These are phyloP conservation scores for Hypoxylon rickii DNA, from an alignment of 495 filamentous ascomycete genomes.

Conservation along the genomic window DNA sequence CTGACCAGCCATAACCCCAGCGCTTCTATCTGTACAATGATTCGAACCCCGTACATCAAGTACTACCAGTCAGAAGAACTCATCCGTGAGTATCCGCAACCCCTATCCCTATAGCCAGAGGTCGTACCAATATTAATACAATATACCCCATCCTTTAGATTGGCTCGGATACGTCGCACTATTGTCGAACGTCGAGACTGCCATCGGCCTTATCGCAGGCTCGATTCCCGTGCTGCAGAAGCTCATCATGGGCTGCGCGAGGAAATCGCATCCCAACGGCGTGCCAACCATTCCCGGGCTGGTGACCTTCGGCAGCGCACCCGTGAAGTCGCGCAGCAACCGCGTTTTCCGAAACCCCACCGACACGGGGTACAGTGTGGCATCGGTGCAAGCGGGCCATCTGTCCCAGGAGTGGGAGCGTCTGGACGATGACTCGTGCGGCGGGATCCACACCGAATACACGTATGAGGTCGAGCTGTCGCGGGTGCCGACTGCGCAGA, in stretches of 20 bases:
- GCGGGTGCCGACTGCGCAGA: background rate
- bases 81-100: slow-evolving; percentile 14
- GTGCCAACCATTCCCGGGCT: slow-evolving; percentile 20
- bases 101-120: background rate
- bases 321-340: background rate
- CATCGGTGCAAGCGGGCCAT: slow-evolving; percentile 10
- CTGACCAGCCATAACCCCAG: slow-evolving; percentile 1
- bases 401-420: slow-evolving; percentile 16
- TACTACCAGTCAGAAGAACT: background rate
- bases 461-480: slow-evolving; percentile 21
- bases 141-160: background rate
- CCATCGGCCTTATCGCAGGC: slow-evolving; percentile 26
- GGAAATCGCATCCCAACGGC: slow-evolving; percentile 50
- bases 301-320: slow-evolving; percentile 45
- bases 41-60: slow-evolving; percentile 19
- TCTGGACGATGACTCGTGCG: slow-evolving; percentile 5
- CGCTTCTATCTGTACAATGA: slow-evolving; percentile 28
- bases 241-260: slow-evolving; percentile 7
- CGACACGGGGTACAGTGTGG: slow-evolving; percentile 10
- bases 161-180: slow-evolving; percentile 8
- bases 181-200: slow-evolving; percentile 27
- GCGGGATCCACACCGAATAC: slow-evolving; percentile 13
- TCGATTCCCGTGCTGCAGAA: slow-evolving; percentile 23
- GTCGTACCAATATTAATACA: background rate
- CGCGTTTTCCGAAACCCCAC: slow-evolving; percentile 13